Conservation (phyloP, 225 moss, liverwort and hornwort species). For the Bryum argenteum region DNA sequence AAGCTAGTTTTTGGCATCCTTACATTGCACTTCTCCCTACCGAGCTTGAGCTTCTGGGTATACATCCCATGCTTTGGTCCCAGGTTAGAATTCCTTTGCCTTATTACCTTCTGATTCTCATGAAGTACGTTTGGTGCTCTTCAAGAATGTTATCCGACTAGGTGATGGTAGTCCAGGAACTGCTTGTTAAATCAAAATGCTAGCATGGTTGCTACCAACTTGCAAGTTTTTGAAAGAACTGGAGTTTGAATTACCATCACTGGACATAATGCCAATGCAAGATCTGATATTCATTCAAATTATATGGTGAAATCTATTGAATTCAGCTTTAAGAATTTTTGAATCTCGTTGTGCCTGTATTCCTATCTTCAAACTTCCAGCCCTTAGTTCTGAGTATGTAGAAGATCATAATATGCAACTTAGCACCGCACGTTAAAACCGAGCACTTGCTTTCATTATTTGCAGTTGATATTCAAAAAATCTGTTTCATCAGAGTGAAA, state of each 20-base stretch:
- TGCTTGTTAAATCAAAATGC: background rate
- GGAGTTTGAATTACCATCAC: background rate
- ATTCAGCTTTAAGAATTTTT: background rate
- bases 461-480: background rate
- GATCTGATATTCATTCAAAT: background rate
- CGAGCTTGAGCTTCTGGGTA: conserved; percentile 76
- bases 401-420: background rate
- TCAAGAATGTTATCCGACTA: conserved; percentile 1
- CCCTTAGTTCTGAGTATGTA: background rate
- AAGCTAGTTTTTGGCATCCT: conserved; percentile 78
- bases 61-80: conserved; percentile 93
- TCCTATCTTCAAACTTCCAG: background rate
- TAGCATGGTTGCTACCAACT: background rate
- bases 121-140: background rate
- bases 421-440: background rate
- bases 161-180: background rate
- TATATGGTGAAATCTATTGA: no score
- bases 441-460: background rate
- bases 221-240: background rate
- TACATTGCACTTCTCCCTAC: conserved; percentile 81
- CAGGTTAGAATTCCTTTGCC: conserved; percentile 56
- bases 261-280: background rate
- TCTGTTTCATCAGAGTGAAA: background rate
- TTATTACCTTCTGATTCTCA: background rate
- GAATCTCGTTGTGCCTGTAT: background rate